Conservation (phyloP, 1,139 yeast genomes). For the Pneumocystis sp. region DNA sequence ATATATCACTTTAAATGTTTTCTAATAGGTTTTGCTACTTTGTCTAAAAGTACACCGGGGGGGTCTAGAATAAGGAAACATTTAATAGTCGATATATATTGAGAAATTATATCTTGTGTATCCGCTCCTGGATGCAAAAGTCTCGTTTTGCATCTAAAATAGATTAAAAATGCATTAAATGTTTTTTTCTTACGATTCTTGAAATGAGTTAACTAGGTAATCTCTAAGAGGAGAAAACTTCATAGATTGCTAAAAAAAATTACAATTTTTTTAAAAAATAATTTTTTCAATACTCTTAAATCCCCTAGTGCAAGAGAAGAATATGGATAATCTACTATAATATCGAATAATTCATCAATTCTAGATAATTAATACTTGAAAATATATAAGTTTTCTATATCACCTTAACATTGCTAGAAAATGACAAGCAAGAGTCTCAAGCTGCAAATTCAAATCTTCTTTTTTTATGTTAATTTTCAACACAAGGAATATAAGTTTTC, state of each 20-base stretch:
- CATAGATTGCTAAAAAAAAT: conserved; percentile 24
- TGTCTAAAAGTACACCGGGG: conserved; percentile 66
- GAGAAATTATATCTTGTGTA: conserved; percentile 56
- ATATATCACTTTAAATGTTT: conserved; percentile 33
- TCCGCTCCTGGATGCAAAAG: conserved; percentile 71
- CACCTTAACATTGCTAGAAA: neutral
- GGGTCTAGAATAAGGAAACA: conserved; percentile 73
- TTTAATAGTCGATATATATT: conserved; percentile 57
- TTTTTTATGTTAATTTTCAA: neutral
- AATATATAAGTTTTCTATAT: neutral
- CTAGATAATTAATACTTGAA: conserved; percentile 22
- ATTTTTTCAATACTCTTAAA: conserved; percentile 26
- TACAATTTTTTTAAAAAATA: neutral
- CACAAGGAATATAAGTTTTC: neutral
- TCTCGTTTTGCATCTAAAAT: conserved; percentile 30
- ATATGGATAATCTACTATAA: conserved; percentile 44
- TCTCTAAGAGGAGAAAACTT: conserved; percentile 31
- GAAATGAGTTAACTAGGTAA: conserved; percentile 41
- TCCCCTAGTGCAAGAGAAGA: conserved; percentile 51
- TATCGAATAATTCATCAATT: conserved; percentile 48
- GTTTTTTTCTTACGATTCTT: conserved; percentile 18
- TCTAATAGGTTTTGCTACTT: conserved; percentile 61
- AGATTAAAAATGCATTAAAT: neutral
- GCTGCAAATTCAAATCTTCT: neutral
- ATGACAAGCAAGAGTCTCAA: conserved; percentile 1